Evolutionary conservation across 805 yeast genomes (phyloP).

Genomic region (Myxozyma melibiosi): DNA sequence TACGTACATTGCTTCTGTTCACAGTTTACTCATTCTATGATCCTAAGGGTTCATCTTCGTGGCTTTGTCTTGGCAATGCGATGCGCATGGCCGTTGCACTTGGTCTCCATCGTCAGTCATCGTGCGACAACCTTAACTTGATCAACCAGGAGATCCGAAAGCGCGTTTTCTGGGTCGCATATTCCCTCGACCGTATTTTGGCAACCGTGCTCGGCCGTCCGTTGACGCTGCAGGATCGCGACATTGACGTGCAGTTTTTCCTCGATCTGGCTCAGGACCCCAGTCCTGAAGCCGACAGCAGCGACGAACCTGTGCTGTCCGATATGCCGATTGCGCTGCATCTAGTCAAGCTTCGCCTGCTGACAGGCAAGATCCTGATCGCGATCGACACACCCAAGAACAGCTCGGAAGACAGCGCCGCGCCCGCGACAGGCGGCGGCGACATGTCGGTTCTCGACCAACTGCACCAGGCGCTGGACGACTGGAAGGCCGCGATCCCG

Average conservation of each 20-base stretch:
- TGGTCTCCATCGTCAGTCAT: slow-evolving; percentile 36
- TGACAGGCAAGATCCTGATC: slow-evolving; percentile 13
- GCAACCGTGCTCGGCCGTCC: slow-evolving; percentile 55
- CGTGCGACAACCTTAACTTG: slow-evolving; percentile 14
- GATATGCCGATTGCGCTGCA: slow-evolving; percentile 24
- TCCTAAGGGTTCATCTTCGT: slow-evolving; percentile 39
- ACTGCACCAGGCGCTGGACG: slow-evolving; percentile 14
- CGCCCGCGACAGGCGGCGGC: background rate
- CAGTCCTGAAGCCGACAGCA: background rate
- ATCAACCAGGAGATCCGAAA: slow-evolving; percentile 36
- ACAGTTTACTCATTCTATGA: slow-evolving; percentile 36
- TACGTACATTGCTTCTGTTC: slow-evolving; percentile 17
- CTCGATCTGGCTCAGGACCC: slow-evolving; percentile 18
- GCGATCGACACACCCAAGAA: background rate
- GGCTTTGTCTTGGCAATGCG: slow-evolving; percentile 40
- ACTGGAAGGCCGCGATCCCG: slow-evolving; percentile 19
- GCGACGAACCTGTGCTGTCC: slow-evolving; percentile 1
- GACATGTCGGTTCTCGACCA: slow-evolving; percentile 12
- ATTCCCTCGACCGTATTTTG: slow-evolving; percentile 45
- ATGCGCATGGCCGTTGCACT: slow-evolving; percentile 37
- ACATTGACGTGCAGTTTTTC: slow-evolving; percentile 44
- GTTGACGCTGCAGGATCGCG: slow-evolving; percentile 52
- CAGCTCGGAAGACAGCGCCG: background rate
- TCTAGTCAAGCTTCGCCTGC: slow-evolving; percentile 25
- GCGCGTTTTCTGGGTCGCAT: slow-evolving; percentile 37